Conservation (phyloP, 768 basidiomycete species). For the Coprinopsis sp. region DNA sequence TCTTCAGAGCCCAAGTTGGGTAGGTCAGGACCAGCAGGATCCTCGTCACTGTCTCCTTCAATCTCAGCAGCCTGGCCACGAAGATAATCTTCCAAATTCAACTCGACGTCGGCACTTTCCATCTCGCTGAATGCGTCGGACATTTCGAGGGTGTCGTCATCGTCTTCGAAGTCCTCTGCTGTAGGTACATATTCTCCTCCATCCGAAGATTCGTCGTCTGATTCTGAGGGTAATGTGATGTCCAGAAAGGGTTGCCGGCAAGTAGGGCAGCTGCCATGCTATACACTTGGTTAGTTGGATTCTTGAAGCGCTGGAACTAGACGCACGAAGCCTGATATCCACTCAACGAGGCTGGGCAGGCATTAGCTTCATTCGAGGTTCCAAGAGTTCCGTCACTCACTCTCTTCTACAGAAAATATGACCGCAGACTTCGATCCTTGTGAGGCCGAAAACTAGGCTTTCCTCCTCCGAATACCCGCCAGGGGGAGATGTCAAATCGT, state of each 20-base stretch:
- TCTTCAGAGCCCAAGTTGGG: too few relatives aligned
- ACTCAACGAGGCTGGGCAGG: constrained; percentile 50
- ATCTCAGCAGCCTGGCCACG: neutral
- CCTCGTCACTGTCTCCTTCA: too few relatives aligned
- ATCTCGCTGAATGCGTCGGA: constrained; percentile 37
- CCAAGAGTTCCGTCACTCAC: constrained; percentile 27
- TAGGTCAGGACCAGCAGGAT: too few relatives aligned
- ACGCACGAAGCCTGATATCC: constrained; percentile 56
- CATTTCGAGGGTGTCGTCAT: constrained; percentile 43
- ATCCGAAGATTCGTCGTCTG: constrained; percentile 63
- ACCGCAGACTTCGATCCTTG: constrained; percentile 54
- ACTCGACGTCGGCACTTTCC: constrained; percentile 21
- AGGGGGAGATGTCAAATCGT: neutral
- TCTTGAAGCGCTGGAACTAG: neutral
- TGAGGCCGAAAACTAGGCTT: constrained; percentile 38
- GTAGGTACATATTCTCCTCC: constrained; percentile 63
- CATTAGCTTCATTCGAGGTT: constrained; percentile 4
- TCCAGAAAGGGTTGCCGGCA: constrained; percentile 59
- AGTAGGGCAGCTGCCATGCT: constrained; percentile 72
- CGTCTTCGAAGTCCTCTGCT: constrained; percentile 48
- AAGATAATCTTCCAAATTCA: constrained; percentile 12
- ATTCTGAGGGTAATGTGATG: constrained; percentile 43
- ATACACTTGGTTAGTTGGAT: too few relatives aligned
- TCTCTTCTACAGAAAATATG: constrained; percentile 68
- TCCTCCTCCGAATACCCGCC: constrained; percentile 10